A percentile compares a stretch with the other conserved stretches of the same genome.
Conservation (phyloP, 2,329 filamentous ascomycete genomes). For the Colletotrichum navitas region DNA sequence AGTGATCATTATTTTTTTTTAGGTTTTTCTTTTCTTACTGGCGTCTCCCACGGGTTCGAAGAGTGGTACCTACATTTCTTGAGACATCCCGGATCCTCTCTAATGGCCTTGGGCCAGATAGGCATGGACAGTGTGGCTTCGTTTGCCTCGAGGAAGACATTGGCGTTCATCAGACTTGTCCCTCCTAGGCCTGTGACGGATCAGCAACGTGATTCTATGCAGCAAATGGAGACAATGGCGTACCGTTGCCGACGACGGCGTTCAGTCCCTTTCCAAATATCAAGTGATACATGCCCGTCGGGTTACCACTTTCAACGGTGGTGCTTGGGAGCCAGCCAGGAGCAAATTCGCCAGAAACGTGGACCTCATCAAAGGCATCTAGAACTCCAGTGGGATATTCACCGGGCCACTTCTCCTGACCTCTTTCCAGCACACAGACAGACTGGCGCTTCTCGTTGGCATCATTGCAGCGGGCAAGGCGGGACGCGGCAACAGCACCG, state of each 20-base stretch:
- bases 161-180: conserved; percentile 75
- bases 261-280: conserved; percentile 74
- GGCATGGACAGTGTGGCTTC: conserved; percentile 64
- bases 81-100: conserved; percentile 56
- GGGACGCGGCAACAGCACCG: conserved; percentile 73
- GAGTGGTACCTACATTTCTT: conserved; percentile 60
- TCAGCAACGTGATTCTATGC: conserved; percentile 11
- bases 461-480: conserved; percentile 68
- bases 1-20: neutral
- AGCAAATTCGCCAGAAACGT: conserved; percentile 67
- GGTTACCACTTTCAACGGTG: conserved; percentile 62
- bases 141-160: conserved; percentile 74
- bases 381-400: conserved; percentile 67
- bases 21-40: neutral
- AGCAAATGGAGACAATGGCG: conserved; percentile 23
- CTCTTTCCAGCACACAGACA: conserved; percentile 75
- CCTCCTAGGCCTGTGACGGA: conserved; percentile 68
- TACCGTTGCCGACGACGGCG: conserved; percentile 70
- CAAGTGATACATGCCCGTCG: conserved; percentile 73
- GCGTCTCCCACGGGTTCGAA: neutral
- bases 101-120: conserved; percentile 71
- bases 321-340: conserved; percentile 57
- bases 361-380: conserved; percentile 65
- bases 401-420: conserved; percentile 74
- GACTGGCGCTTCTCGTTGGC: conserved; percentile 57